Conservation (phyloP, 2,329 filamentous ascomycete species). For the Ophiocordyceps camponoti-rufipedis region DNA sequence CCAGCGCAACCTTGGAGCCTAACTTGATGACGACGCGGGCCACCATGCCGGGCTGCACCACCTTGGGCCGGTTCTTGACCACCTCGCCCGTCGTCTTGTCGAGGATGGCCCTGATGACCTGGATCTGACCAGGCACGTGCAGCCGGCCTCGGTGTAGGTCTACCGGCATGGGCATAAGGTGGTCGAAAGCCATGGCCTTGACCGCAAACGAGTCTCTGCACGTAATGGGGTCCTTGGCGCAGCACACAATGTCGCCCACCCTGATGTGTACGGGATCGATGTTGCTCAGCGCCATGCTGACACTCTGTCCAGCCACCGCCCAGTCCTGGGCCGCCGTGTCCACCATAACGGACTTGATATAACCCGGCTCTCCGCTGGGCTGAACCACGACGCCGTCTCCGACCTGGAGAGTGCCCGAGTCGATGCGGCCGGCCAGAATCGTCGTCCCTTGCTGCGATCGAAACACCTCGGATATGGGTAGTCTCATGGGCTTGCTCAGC, state of each 20-base stretch:
- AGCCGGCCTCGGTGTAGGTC: slow-evolving; percentile 78
- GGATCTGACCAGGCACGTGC: slow-evolving; percentile 59
- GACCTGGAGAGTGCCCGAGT: slow-evolving; percentile 65
- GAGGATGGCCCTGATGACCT: slow-evolving; percentile 50
- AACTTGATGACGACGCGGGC: slow-evolving; percentile 63
- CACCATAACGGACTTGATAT: slow-evolving; percentile 65
- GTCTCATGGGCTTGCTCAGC: slow-evolving; percentile 60
- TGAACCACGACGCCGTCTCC: slow-evolving; percentile 67
- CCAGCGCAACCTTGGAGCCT: slow-evolving; percentile 57
- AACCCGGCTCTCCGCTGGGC: slow-evolving; percentile 64
- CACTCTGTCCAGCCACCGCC: slow-evolving; percentile 84
- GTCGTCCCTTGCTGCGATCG: slow-evolving; percentile 64
- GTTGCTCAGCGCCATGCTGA: slow-evolving; percentile 64
- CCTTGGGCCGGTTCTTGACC: slow-evolving; percentile 66
- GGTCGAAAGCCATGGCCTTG: slow-evolving; percentile 79
- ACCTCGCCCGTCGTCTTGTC: slow-evolving; percentile 65
- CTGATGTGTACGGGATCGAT: slow-evolving; percentile 72
- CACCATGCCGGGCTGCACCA: slow-evolving; percentile 63
- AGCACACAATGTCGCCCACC: slow-evolving; percentile 75
- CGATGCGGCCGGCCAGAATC: slow-evolving; percentile 72
- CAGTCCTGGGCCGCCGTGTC: slow-evolving; percentile 60
- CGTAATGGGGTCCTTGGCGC: slow-evolving; percentile 44
- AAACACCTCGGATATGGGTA: slow-evolving; percentile 81
- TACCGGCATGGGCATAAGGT: slow-evolving; percentile 72
- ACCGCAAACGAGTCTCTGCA: slow-evolving; percentile 59